Evolutionary conservation across 2,329 filamentous ascomycete species (phyloP).

Genomic region (Gyromitra esculenta): DNA sequence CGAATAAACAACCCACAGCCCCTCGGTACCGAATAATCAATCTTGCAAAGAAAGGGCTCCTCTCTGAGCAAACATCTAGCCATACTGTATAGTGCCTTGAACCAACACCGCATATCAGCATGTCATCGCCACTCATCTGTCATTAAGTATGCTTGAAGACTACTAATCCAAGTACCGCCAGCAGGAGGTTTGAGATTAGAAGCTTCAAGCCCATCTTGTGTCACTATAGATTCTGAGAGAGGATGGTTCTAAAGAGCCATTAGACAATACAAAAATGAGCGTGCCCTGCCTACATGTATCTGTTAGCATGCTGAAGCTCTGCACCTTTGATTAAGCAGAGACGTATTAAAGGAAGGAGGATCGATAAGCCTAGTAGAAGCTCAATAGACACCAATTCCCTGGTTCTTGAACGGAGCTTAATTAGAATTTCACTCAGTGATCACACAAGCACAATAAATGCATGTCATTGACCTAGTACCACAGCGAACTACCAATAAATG

Average conservation of each 20-base stretch:
- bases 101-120: background rate
- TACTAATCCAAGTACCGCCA: background rate
- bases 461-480: background rate
- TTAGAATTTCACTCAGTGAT: background rate
- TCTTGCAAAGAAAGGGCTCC: background rate
- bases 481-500: background rate
- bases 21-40: background rate
- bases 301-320: background rate
- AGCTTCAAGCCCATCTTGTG: background rate
- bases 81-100: background rate
- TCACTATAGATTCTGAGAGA: background rate
- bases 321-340: background rate
- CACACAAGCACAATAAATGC: background rate
- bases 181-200: background rate
- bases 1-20: background rate
- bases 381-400: background rate
- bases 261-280: background rate
- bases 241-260: background rate
- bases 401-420: background rate
- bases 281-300: background rate
- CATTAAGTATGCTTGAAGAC: background rate
- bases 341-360: slow-evolving; percentile 3
- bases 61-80: background rate
- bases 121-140: background rate
- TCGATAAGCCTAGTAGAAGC: background rate